Evolutionary conservation across 805 yeast species (phyloP), one percentile per base, ranked within the genome.

Genomic region (Cyberlindnera petersonii): DNA sequence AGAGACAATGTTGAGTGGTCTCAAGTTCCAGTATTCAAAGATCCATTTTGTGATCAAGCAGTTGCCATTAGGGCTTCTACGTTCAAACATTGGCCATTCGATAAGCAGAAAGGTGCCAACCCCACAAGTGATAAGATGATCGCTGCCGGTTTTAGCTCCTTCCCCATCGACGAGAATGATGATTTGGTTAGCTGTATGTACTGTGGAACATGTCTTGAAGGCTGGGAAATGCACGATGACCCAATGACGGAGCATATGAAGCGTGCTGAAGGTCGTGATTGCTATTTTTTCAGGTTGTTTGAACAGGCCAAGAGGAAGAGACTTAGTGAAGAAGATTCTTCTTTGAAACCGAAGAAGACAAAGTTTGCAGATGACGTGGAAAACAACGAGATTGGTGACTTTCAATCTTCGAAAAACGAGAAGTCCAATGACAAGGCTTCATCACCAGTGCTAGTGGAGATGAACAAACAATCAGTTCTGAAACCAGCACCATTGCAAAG

Each of bases 201-300:
- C 52, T 85, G 95, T 58, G 75, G 74, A 9, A 62, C 72, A 15
- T 71, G 81, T 1, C 60, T 75, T 13, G 83, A 82, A 37, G 88
- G 87, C 3, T 85, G 94, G 94, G 84, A 74, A 42, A 55, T 60
- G 1, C 68, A 64, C 3, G 93, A 86, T 58, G 77, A 73, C 42
- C 91, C 89, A 0, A 42, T 69, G 8, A 64, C 48, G 13, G 87
- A 79, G 47, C 93, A 84, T 53, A 45, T 52, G n/a, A 58, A 61
- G 37, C 55, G 74, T 35, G 58, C 62, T 17, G 66, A 65, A 3
- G 52, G 63, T 20, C 34, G 63, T 23, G 40, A 29, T 1, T 69
- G 82, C 56, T 60, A 64, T 46, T 60, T 68, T 26, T 29, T 56
- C 14, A 26, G 39, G 2, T 31, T 22, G 30, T 20, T 35, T n/a